phyloP scores from a whole-genome alignment of 148 eudicot genomes.

The Agrostemma githago region DNA sequence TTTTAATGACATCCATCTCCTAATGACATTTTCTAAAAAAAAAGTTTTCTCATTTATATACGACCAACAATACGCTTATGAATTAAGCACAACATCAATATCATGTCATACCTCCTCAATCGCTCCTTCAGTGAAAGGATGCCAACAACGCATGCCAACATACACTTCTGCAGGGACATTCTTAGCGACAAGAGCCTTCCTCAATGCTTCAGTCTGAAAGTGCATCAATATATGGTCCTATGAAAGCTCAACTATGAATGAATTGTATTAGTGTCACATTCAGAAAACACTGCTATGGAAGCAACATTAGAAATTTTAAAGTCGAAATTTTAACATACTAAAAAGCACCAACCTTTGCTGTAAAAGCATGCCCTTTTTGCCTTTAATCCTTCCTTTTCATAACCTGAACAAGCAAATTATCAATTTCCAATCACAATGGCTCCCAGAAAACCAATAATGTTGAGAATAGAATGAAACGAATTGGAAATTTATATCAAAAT shows the following conservation, averaged over 20 bases:
- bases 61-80: too few relatives aligned
- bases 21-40: too few relatives aligned
- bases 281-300: background rate
- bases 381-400: too few relatives aligned
- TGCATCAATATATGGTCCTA: background rate
- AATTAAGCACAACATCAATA: background rate
- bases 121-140: slow-evolving; percentile 99
- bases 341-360: too few relatives aligned
- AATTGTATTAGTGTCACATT: background rate
- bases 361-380: too few relatives aligned
- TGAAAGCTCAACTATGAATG: background rate
- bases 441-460: too few relatives aligned
- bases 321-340: background rate
- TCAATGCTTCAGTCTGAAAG: slow-evolving; percentile 77
- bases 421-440: too few relatives aligned
- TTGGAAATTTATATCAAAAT: too few relatives aligned
- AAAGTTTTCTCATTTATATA: too few relatives aligned
- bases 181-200: slow-evolving; percentile 68
- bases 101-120: slow-evolving; percentile 68
- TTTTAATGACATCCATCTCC: too few relatives aligned
- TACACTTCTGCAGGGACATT: slow-evolving; percentile 89
- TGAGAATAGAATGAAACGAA: too few relatives aligned
- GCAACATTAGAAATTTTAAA: slow-evolving; percentile 1
- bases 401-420: too few relatives aligned
- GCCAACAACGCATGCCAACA: slow-evolving; percentile 99